phyloP scores from a whole-genome alignment of 129 eudicot species.

The Deinandra increscens region DNA sequence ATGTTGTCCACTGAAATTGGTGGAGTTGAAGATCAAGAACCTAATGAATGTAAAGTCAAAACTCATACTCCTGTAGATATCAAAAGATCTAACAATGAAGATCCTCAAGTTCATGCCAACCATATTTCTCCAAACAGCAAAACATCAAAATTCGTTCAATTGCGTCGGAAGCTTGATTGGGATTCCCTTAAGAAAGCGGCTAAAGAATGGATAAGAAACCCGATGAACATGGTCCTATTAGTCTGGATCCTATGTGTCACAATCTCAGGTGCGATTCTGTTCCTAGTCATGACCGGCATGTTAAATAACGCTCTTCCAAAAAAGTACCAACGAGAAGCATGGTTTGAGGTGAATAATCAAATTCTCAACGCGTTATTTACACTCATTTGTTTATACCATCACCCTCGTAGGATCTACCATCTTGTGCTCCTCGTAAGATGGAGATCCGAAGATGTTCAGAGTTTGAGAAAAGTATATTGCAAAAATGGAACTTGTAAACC shows the following conservation, averaged over 20 bases:
- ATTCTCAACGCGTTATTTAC: conserved; percentile 89
- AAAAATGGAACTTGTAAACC: conserved; percentile 85
- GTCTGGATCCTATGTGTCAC: conserved; percentile 79
- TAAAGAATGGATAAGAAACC: conserved; percentile 78
- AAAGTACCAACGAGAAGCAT: conserved; percentile 73
- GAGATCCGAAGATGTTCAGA: conserved; percentile 62
- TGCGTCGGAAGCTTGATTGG: conserved; percentile 64
- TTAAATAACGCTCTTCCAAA: conserved; percentile 66
- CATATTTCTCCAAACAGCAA: conserved; percentile 31
- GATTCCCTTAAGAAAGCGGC: conserved; percentile 40
- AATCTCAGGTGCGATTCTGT: conserved; percentile 83
- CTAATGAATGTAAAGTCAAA: conserved; percentile 32
- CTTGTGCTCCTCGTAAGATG: conserved; percentile 69
- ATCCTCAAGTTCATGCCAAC: neutral
- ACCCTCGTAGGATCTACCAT: conserved; percentile 73
- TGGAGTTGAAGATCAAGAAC: conserved; percentile 35
- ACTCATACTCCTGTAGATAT: conserved; percentile 39
- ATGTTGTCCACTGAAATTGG: conserved; percentile 44
- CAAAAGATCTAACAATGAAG: conserved; percentile 40
- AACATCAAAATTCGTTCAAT: conserved; percentile 35
- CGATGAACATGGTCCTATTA: conserved; percentile 77
- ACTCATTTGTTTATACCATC: conserved; percentile 84
- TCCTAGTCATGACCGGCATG: conserved; percentile 94
- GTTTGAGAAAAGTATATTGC: conserved; percentile 67
- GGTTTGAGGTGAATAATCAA: conserved; percentile 96